These are phyloP conservation scores for Myxozyma geophila DNA, from an alignment of 805 yeast species.

Conservation along the genomic window DNA sequence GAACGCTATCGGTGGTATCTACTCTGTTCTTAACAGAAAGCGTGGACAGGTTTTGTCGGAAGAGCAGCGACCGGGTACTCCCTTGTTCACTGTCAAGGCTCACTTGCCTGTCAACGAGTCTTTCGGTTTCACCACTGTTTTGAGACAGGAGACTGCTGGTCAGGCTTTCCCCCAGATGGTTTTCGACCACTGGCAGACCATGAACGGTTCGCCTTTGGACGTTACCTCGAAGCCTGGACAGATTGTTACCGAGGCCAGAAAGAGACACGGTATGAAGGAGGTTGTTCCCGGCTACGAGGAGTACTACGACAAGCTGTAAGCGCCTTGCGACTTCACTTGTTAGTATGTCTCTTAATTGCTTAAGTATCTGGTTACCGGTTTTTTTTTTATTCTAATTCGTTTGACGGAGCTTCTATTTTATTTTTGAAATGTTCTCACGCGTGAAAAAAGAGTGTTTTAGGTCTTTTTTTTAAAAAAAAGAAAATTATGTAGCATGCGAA, in stretches of 20 bases:
- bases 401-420: slow-evolving; percentile 2
- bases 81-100: slow-evolving; percentile 99
- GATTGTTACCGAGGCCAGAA: slow-evolving; percentile 73
- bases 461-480: slow-evolving; percentile 4
- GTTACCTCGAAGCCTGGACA: slow-evolving; percentile 72
- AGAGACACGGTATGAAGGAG: slow-evolving; percentile 96
- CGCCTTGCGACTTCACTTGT: slow-evolving; percentile 1
- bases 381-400: neutral
- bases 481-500: neutral
- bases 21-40: slow-evolving; percentile 95
- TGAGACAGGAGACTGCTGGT: slow-evolving; percentile 99
- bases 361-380: neutral
- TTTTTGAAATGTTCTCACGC: neutral
- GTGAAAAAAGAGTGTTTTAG: slow-evolving; percentile 4
- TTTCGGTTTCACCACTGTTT: slow-evolving; percentile 99
- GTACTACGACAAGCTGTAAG: slow-evolving; percentile 70
- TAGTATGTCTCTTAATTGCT: neutral
- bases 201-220: slow-evolving; percentile 92
- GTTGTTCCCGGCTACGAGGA: slow-evolving; percentile 99
- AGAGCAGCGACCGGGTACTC: slow-evolving; percentile 99
- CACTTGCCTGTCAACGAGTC: slow-evolving; percentile 99
- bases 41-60: slow-evolving; percentile 99
- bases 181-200: slow-evolving; percentile 96
- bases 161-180: slow-evolving; percentile 99
- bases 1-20: slow-evolving; percentile 99